Evolutionary conservation across 768 basidiomycete genomes (phyloP), one percentile per base, ranked within the genome.

Genomic region (Phylloporus sp.): DNA sequence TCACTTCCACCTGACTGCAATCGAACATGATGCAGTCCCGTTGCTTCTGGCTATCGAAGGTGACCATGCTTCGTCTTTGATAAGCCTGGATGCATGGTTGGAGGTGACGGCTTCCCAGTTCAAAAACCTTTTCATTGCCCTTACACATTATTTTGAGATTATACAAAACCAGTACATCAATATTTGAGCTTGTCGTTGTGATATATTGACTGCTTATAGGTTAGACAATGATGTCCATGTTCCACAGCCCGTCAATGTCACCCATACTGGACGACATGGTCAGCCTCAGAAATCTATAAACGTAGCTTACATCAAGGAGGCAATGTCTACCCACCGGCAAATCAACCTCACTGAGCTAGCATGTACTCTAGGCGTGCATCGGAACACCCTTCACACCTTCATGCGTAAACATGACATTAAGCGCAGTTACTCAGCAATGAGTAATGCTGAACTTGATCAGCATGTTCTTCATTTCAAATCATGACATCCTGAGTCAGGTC

Each of bases 361-460:
- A 2, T 29, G 40, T 28, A 43, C 45, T 3, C 32, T 63, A 6
- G 55, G 54, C 0, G 53, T 66, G 13, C 62, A 65, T 29, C 16
- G 53, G 0, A 59, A 63, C 24, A 65, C 57, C 0, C 52, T 65
- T 8, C 52, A 46, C 6, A 39, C 29, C 13, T 55, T 62, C 42
- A 43, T 64, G 6, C 50, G 55, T 38, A 27, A 46, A 9, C 23
- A 59, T 20, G 29, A 47, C 4, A 47, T 65, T 13, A 53, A 59
- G 24, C 9, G 52, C 0, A 35, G 36, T 2, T 65, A 55, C 28
- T 56, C 60, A 8, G 24, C 40, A 11, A 53, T 65, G n/a, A 54
- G 50, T 15, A 49, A 67, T 39, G 26, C 38, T 15, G 59, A 60
- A 4, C 53, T 64, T 7, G 60, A 65, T 26, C 41, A 49, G 1